phyloP scores from a whole-genome alignment of 768 basidiomycete species.

The Leccinum rimulosum region DNA sequence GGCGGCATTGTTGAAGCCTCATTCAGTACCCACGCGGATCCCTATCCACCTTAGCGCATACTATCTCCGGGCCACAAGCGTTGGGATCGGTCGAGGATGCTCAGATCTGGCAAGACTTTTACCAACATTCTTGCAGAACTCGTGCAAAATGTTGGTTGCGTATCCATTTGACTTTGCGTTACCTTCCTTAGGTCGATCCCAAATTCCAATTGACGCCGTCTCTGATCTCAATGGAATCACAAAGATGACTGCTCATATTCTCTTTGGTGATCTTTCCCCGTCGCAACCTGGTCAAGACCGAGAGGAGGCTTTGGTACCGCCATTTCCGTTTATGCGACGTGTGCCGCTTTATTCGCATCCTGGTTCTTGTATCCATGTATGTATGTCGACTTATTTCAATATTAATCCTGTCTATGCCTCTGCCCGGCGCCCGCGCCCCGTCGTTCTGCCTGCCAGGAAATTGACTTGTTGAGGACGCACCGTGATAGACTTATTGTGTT shows the following conservation, averaged over 20 bases:
- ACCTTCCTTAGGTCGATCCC: not conserved
- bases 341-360: slow-evolving; percentile 56
- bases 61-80: slow-evolving; percentile 46
- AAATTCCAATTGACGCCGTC: not conserved
- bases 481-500: too few relatives aligned
- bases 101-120: slow-evolving; percentile 52
- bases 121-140: slow-evolving; percentile 60
- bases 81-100: slow-evolving; percentile 31
- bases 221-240: slow-evolving; percentile 36
- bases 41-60: slow-evolving; percentile 59
- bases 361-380: slow-evolving; percentile 20
- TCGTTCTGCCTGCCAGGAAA: too few relatives aligned
- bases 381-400: too few relatives aligned
- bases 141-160: slow-evolving; percentile 46
- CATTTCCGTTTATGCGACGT: slow-evolving; percentile 59
- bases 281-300: slow-evolving; percentile 15
- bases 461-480: too few relatives aligned
- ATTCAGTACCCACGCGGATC: slow-evolving; percentile 55
- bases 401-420: too few relatives aligned
- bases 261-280: slow-evolving; percentile 50
- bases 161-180: not conserved
- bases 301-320: slow-evolving; percentile 38
- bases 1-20: slow-evolving; percentile 42
- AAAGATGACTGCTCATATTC: slow-evolving; percentile 50
- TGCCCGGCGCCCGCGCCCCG: too few relatives aligned